These are phyloP conservation scores for Curvularia verruculosa DNA, from an alignment of 2,329 filamentous ascomycete species.

Conservation along the genomic window DNA sequence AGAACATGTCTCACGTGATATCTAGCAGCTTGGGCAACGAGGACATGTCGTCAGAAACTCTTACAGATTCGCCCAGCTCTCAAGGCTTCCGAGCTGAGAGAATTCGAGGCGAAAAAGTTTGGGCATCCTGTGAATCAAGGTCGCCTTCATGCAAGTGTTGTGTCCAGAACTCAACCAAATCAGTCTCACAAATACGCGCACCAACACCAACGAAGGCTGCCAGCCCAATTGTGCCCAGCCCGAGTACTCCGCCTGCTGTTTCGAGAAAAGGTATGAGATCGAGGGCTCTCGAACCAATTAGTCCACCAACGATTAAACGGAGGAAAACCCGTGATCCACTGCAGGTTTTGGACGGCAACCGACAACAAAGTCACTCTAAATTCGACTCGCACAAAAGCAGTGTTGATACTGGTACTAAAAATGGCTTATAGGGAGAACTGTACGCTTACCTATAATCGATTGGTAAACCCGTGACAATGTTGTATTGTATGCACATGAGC, in stretches of 20 bases:
- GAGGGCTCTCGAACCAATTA: conserved; percentile 17
- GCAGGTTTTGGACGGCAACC: conserved; percentile 15
- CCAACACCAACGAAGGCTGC: neutral
- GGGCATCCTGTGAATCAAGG: conserved; percentile 23
- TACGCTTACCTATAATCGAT: neutral
- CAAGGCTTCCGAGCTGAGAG: conserved; percentile 25
- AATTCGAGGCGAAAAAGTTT: conserved; percentile 30
- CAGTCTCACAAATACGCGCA: neutral
- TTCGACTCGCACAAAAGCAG: conserved; percentile 25
- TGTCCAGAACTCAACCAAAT: neutral
- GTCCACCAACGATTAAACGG: conserved; percentile 30
- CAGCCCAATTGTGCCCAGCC: neutral
- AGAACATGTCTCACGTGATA: neutral
- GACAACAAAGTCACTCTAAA: conserved; percentile 20
- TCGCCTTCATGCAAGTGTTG: neutral
- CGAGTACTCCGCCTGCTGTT: neutral
- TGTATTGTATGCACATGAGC: neutral
- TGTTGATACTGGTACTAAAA: conserved; percentile 27
- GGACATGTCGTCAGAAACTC: conserved; percentile 3
- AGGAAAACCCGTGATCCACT: conserved; percentile 22
- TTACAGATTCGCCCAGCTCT: conserved; percentile 16
- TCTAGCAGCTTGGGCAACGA: neutral
- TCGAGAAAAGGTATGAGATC: conserved; percentile 12
- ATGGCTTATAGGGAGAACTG: conserved; percentile 1
- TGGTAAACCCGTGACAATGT: neutral